phyloP scores from a whole-genome alignment of 73 alveolate species.

The Paramecium tetraurelia region DNA sequence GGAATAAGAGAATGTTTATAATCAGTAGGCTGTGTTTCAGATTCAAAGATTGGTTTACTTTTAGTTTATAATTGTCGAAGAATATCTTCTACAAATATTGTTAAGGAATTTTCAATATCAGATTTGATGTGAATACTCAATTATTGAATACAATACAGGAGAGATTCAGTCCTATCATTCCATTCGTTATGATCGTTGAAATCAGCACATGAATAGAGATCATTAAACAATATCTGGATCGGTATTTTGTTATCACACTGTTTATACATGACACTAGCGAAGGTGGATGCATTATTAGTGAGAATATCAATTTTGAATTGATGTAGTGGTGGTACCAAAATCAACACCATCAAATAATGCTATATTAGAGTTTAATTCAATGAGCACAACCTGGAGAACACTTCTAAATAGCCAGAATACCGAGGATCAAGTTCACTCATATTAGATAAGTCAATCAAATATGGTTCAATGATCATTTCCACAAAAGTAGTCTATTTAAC shows the following conservation, averaged over 20 bases:
- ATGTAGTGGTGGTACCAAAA: conserved; percentile 53
- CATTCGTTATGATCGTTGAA: neutral
- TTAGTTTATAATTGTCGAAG: neutral
- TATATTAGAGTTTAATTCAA: conserved; percentile 19
- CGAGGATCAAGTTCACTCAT: conserved; percentile 44
- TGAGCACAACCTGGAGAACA: conserved; percentile 46
- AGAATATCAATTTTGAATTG: conserved; percentile 44
- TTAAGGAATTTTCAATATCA: neutral
- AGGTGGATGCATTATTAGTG: conserved; percentile 45
- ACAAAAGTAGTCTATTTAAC: conserved; percentile 29
- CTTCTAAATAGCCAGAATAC: conserved; percentile 25
- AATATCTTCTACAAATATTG: neutral
- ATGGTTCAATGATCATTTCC: neutral
- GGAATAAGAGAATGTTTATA: neutral
- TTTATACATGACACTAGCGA: conserved; percentile 34
- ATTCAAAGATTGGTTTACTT: neutral
- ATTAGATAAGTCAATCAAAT: conserved; percentile 17
- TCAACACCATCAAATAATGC: neutral
- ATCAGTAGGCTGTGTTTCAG: neutral
- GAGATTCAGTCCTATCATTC: neutral
- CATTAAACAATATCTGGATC: neutral
- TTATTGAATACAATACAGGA: neutral
- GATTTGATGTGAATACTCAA: neutral
- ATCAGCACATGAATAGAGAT: neutral
- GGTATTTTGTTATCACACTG: neutral